Conservation (phyloP, 345 rosid species). For the Balakata baccata region DNA sequence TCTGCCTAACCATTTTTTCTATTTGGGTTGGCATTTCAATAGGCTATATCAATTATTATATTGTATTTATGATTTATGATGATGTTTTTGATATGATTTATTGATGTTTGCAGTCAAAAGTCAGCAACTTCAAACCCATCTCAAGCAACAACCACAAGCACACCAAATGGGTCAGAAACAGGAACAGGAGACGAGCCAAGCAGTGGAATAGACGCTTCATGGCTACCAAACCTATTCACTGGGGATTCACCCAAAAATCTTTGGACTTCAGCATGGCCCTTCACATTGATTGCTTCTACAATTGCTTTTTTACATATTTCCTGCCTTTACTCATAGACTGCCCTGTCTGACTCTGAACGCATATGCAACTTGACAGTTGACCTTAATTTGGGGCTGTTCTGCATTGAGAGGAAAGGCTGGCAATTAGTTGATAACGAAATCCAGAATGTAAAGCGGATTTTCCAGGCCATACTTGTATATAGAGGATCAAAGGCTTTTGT, state of each 20-base stretch:
- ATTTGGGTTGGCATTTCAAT: no score
- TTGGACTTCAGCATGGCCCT: slow-evolving; percentile 18
- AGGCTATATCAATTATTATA: no score
- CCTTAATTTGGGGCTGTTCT: not conserved
- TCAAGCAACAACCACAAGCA: slow-evolving; percentile 11
- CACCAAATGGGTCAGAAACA: slow-evolving; percentile 18
- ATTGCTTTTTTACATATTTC: slow-evolving; percentile 17
- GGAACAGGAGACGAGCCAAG: slow-evolving; percentile 32
- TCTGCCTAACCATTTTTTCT: no score
- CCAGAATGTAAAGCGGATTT: slow-evolving; percentile 28
- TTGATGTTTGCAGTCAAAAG: slow-evolving; percentile 41
- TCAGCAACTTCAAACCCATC: slow-evolving; percentile 37
- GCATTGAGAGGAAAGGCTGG: slow-evolving; percentile 6
- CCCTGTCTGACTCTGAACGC: not conserved
- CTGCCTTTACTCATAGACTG: slow-evolving; percentile 12
- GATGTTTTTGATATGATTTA: not conserved
- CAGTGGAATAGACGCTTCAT: slow-evolving; percentile 25
- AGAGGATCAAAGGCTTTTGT: not conserved
- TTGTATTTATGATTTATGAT: slow-evolving; percentile 19
- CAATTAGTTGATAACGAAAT: not conserved
- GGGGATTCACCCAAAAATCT: slow-evolving; percentile 36
- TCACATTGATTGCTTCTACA: slow-evolving; percentile 16
- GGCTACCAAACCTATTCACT: slow-evolving; percentile 43
- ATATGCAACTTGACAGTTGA: no score
- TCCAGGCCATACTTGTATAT: slow-evolving; percentile 30